Evolutionary conservation across 2,329 filamentous ascomycete species (phyloP).

Genomic region (Rhynchosporium secalis): DNA sequence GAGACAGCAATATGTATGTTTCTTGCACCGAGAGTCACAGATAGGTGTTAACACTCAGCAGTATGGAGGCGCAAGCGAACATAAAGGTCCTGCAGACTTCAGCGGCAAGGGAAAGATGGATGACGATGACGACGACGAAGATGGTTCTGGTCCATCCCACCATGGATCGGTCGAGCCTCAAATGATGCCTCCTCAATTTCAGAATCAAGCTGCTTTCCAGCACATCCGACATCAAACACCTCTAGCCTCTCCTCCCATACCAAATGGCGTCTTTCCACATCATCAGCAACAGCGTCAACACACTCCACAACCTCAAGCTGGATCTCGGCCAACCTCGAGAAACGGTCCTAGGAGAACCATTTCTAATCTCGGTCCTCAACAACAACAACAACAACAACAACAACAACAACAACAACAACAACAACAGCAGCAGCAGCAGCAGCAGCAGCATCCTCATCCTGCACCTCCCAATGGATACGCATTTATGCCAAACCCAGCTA

Average conservation of each 20-base stretch:
- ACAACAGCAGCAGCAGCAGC: conserved; percentile 40
- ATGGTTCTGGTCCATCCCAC: conserved; percentile 62
- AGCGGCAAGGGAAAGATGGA: conserved; percentile 73
- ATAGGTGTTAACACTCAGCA: conserved; percentile 44
- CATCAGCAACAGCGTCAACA: conserved; percentile 60
- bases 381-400: conserved; percentile 53
- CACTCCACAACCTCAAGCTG: conserved; percentile 76
- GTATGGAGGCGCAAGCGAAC: conserved; percentile 92
- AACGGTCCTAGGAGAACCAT: conserved; percentile 76
- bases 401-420: conserved; percentile 62
- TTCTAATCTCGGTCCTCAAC: conserved; percentile 70
- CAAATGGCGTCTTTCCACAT: conserved; percentile 49
- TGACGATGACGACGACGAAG: conserved; percentile 79
- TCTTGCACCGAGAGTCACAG: conserved; percentile 16
- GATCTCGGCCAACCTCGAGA: conserved; percentile 76
- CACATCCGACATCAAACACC: conserved; percentile 81
- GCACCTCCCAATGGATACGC: conserved; percentile 72
- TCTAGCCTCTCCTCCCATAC: conserved; percentile 85
- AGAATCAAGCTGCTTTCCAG: conserved; percentile 68
- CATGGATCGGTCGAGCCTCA: conserved; percentile 48
- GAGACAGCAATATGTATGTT: conserved; percentile 85
- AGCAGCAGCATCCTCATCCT: conserved; percentile 48
- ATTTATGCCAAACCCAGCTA: conserved; percentile 82
- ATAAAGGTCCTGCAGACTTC: conserved; percentile 94
- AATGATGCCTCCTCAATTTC: conserved; percentile 70